A percentile compares a stretch with the other conserved stretches of the same genome.
phyloP scores from a whole-genome alignment of 148 eudicot species.

The Hydrangea macrophylla region DNA sequence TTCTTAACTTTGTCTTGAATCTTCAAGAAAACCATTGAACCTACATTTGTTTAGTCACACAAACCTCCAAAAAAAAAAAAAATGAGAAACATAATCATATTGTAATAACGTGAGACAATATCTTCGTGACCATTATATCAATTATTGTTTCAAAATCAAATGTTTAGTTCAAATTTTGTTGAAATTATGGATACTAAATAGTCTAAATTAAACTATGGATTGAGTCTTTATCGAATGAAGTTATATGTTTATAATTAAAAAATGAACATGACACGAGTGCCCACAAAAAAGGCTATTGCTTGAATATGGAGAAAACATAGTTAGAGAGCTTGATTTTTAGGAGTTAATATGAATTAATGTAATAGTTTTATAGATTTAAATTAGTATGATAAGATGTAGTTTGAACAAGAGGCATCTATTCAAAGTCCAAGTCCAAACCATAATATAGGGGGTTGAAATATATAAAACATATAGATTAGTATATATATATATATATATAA shows the following conservation, averaged over 20 bases:
- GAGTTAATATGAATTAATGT: not conserved
- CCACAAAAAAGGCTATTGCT: too few species aligned
- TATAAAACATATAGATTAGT: too few species aligned
- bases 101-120: not conserved
- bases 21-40: not conserved
- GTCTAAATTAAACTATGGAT: not conserved
- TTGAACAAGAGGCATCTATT: not conserved
- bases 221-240: not conserved
- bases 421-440: not conserved
- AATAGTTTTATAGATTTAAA: too few species aligned
- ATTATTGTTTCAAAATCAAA: too few species aligned
- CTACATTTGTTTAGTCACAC: not conserved
- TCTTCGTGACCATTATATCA: not conserved
- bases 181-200: too few species aligned
- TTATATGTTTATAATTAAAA: too few species aligned
- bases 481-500: too few species aligned
- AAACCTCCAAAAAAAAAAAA: too few species aligned
- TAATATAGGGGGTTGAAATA: not conserved
- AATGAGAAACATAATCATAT: not conserved
- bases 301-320: not conserved
- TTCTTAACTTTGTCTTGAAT: too few species aligned
- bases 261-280: too few species aligned
- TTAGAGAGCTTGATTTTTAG: too few species aligned
- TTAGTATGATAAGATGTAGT: not conserved
- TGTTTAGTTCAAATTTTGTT: not conserved